Conservation (phyloP, 208 protist species). For the Porcisia hertigi region DNA sequence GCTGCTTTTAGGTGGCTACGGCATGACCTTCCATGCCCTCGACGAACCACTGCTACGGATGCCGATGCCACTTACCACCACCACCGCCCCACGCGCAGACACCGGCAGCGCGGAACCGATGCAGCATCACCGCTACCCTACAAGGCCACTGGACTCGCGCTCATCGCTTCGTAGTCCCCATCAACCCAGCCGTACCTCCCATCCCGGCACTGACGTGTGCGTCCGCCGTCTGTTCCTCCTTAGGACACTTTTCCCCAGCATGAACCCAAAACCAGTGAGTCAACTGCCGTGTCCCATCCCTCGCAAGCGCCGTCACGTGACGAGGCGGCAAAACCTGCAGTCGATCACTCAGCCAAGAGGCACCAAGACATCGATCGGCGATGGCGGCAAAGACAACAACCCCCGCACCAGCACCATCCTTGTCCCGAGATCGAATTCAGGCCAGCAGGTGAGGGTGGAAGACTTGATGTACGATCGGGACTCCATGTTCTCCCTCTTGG, state of each 20-base stretch:
- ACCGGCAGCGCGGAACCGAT: not conserved
- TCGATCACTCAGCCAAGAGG: not conserved
- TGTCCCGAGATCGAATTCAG: not conserved
- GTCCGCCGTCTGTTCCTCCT: slow-evolving; percentile 35
- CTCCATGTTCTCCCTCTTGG: slow-evolving; percentile 28
- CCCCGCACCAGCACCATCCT: not conserved
- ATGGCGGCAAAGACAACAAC: not conserved
- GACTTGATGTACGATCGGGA: slow-evolving; percentile 36
- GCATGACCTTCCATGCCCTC: slow-evolving; percentile 10
- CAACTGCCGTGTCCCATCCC: slow-evolving; percentile 9
- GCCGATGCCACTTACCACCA: not conserved
- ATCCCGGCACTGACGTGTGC: slow-evolving; percentile 23
- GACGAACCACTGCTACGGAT: slow-evolving; percentile 8
- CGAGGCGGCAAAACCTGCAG: not conserved
- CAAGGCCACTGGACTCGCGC: not conserved
- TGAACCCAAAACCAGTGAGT: slow-evolving; percentile 17
- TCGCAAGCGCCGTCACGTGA: not conserved
- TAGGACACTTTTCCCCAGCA: slow-evolving; percentile 30
- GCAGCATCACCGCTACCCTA: not conserved
- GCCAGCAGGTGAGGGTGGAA: slow-evolving; percentile 12
- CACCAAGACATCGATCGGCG: not conserved
- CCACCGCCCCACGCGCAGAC: not conserved
- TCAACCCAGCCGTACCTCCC: not conserved
- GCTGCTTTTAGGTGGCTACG: slow-evolving; percentile 24
- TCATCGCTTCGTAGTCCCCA: not conserved